Evolutionary conservation across 371 early-diverging fungal species (phyloP), one percentile per base, ranked within the genome.

Genomic region (Actinomortierella wolfii): DNA sequence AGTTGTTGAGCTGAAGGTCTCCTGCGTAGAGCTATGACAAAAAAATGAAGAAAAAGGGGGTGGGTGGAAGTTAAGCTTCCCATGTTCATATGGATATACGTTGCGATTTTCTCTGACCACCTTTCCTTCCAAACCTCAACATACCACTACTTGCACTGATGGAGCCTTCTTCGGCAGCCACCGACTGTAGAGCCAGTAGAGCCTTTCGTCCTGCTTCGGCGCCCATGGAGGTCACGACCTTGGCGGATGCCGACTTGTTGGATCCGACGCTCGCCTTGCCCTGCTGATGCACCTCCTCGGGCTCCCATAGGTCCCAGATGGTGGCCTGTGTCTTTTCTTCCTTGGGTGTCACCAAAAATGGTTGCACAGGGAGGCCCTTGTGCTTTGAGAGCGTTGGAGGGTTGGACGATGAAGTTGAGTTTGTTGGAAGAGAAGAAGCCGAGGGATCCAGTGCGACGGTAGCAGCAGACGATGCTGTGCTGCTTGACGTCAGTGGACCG

Each of bases 371-470:
- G 1, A 51, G 47, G 8, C 73, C 67, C 45, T 73, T 73, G 59
- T 73, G 73, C 43, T 73, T 73, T 40, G 73, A 73, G 29, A 73
- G 63, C 1, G 73, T 73, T 3, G 73, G 62, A 11, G 73, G 73
- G 42, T 62, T 73, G 34, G 53, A 52, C n/a, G 54, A 42, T 43
- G 73, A 53, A 18, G 59, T 24, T 6, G 34, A 6, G 34, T 6
- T 11, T 34, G 11, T 4, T 0, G 61, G 49, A 8, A 51, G 56
- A 34, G 34, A 6, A 4, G 34, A 6, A 6, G 34, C 11, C 11
- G 34, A 11, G 34, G 11, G 34, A 4, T 34, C 34, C 34, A 34
- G 11, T 11, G 34, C 34, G 11, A 11, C 34, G 11, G 34, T 11
- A 56, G 61, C 63, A 23, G 47, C 13, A 0, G 67, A 20, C 18